Evolutionary conservation across 208 protist genomes (phyloP), one percentile per base, ranked within the genome.

Genomic region (Trypanosoma brucei): DNA sequence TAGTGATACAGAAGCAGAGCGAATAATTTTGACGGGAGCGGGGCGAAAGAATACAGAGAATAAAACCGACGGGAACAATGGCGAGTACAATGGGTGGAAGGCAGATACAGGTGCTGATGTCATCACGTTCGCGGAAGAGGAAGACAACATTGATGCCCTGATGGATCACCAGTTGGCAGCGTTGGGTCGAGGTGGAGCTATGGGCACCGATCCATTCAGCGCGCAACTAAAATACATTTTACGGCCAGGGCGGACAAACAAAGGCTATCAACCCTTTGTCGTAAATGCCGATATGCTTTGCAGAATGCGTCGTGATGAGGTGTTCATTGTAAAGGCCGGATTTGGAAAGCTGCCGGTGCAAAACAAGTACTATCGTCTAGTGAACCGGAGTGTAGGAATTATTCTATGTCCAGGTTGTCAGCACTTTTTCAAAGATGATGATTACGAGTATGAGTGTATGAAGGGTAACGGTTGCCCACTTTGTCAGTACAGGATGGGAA

Each of bases 341-440:
- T 91, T 86, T 72, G 84, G 85, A 33, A 65, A 52, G 4, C 69
- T 94, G 52, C 73, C 75, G 1, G 75, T 91, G 39, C 80, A 78
- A 46, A 90, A 90, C 54, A 82, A 87, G 57, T 98, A 96, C 79
- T 98, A 95, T 68, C 82, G 90, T 14, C 63, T 94, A 44, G 81
- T 97, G 74, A 75, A 92, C 37, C 52, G 72, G 3, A 89, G 90
- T 55, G 72, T 84, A 1, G 65, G 62, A n/a, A 84, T 98, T 50
- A 64, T 80, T 3, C 63, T 96, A 31, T 98, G 94, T 71, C 67
- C 70, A 3, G 74, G 80, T n/a, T 98, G 95, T 75, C 91, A 96
- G 70, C 95, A 97, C 77, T 97, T 98, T 65, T 98, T 97, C 73
- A 74, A 84, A 64, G 84, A 78, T 9, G 78, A 81, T 1, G 91